Conservation (phyloP, 495 filamentous ascomycete species). For the Cenococcum geophilum region DNA sequence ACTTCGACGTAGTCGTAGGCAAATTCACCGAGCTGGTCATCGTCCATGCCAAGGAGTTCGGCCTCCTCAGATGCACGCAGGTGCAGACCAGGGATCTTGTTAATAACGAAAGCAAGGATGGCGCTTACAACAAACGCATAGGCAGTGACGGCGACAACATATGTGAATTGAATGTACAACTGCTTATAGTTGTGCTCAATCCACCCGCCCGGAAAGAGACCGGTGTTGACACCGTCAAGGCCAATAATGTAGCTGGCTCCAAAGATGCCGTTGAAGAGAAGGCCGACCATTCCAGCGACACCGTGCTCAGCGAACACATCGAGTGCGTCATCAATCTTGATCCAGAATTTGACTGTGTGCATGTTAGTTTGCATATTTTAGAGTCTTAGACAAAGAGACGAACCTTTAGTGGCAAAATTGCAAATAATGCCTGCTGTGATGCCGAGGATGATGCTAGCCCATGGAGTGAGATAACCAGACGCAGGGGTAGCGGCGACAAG, state of each 20-base stretch:
- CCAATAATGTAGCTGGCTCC: conserved; percentile 84
- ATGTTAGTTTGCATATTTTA: conserved; percentile 31
- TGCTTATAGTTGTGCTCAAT: conserved; percentile 83
- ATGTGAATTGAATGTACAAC: conserved; percentile 87
- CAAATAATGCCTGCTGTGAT: conserved; percentile 76
- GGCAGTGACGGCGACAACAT: conserved; percentile 64
- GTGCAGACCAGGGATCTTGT: conserved; percentile 81
- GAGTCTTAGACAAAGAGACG: conserved; percentile 12
- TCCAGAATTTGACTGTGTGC: conserved; percentile 77
- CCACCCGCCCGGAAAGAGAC: conserved; percentile 66
- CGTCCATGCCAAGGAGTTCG: conserved; percentile 97
- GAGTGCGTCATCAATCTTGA: conserved; percentile 92
- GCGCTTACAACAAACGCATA: conserved; percentile 84
- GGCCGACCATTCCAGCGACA: conserved; percentile 85
- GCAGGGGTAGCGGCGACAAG: conserved; percentile 47
- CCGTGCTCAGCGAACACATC: conserved; percentile 99
- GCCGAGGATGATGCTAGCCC: conserved; percentile 81
- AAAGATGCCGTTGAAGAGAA: conserved; percentile 90
- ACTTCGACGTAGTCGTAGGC: conserved; percentile 99
- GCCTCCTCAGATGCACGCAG: conserved; percentile 91
- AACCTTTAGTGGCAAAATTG: conserved; percentile 90
- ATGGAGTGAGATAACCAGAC: conserved; percentile 65
- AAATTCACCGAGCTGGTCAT: conserved; percentile 97
- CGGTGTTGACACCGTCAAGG: conserved; percentile 86
- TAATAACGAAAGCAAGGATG: conserved; percentile 76